Evolutionary conservation across 139 green algal species (phyloP).

Genomic region (Pedinophyceae sp.): DNA sequence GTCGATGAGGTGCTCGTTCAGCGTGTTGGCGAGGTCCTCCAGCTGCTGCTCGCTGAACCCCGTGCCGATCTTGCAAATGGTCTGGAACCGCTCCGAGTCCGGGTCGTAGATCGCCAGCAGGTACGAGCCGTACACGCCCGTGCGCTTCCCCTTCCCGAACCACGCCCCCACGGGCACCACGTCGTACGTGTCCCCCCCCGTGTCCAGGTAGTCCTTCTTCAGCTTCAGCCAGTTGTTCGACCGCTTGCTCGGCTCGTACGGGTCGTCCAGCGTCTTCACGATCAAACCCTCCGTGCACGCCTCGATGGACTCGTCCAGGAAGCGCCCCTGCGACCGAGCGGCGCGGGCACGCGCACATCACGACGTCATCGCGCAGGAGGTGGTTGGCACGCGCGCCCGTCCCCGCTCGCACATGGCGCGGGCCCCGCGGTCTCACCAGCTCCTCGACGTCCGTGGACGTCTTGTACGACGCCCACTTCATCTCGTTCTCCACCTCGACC

Average conservation of each 20-base stretch:
- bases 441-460: constrained; percentile 69
- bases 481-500: constrained; percentile 36
- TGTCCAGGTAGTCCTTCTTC: constrained; percentile 98
- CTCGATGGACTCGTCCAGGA: constrained; percentile 77
- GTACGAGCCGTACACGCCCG: constrained; percentile 79
- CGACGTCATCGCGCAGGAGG: background rate
- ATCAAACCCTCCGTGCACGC: constrained; percentile 87
- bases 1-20: constrained; percentile 42
- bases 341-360: background rate
- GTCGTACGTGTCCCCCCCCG: constrained; percentile 87
- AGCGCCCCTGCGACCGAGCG: too few species aligned
- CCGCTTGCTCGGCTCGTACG: constrained; percentile 82
- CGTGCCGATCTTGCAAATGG: constrained; percentile 90
- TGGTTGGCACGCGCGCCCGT: background rate
- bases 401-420: background rate
- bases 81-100: constrained; percentile 65
- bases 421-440: constrained; percentile 21
- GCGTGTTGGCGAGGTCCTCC: constrained; percentile 39
- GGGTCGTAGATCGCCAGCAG: constrained; percentile 82
- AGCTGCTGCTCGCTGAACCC: constrained; percentile 85
- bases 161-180: constrained; percentile 78
- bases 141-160: constrained; percentile 70
- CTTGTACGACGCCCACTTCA: constrained; percentile 65
- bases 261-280: constrained; percentile 78
- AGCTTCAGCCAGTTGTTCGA: constrained; percentile 87